Percentiles rank a stretch among this genome's conserved stretches.
phyloP scores from a whole-genome alignment of 2,329 filamentous ascomycete species.

The Apiospora rasikravindrae region DNA sequence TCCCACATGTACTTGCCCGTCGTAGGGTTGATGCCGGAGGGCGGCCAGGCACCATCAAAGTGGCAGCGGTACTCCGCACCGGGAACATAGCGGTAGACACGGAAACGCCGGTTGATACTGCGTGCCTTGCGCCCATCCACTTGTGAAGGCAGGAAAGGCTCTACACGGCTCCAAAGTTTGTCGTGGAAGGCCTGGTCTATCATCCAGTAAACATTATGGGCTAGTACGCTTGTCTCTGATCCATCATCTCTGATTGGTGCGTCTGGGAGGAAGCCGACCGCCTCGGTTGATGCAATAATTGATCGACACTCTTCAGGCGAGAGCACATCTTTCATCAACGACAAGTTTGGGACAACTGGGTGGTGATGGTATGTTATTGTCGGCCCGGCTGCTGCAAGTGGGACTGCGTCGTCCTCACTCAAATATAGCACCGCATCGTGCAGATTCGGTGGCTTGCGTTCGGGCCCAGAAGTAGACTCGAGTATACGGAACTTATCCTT shows the following conservation, averaged over 20 bases:
- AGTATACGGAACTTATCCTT: conserved; percentile 58
- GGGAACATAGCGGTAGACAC: conserved; percentile 75
- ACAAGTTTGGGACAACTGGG: conserved; percentile 66
- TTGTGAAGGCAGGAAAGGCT: conserved; percentile 58
- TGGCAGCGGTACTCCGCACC: conserved; percentile 75
- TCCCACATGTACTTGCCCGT: conserved; percentile 68
- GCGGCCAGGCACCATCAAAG: conserved; percentile 76
- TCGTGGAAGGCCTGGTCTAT: conserved; percentile 68
- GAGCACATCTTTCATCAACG: conserved; percentile 65
- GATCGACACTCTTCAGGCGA: conserved; percentile 65
- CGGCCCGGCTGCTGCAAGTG: conserved; percentile 50
- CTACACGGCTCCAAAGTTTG: conserved; percentile 65
- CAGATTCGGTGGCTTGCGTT: conserved; percentile 71
- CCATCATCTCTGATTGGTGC: conserved; percentile 70
- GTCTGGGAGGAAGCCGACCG: conserved; percentile 69
- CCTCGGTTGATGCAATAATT: conserved; percentile 71
- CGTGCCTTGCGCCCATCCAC: conserved; percentile 62
- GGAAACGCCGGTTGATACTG: conserved; percentile 72
- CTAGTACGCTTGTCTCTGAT: conserved; percentile 64
- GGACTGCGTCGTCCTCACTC: conserved; percentile 61
- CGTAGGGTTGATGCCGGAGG: conserved; percentile 65
- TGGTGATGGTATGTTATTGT: conserved; percentile 62
- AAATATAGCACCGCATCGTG: conserved; percentile 71
- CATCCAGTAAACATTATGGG: conserved; percentile 78
- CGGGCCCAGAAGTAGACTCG: conserved; percentile 63